Conservation (phyloP, 2,329 filamentous ascomycete species). For the Cladosporium sp. region DNA sequence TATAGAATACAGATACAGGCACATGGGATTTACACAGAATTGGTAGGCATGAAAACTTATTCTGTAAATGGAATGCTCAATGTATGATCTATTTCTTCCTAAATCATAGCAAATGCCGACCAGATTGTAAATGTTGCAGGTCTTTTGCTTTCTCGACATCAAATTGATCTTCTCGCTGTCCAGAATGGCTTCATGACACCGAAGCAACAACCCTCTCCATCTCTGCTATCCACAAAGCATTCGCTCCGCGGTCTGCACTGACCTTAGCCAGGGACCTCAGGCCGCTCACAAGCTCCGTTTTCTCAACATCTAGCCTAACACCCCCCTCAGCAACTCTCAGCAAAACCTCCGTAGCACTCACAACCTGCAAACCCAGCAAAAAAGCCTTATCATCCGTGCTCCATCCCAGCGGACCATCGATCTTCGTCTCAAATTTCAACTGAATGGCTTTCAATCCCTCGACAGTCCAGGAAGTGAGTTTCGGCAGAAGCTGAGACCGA, state of each 20-base stretch:
- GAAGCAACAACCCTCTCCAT: conserved; percentile 30
- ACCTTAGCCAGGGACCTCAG: conserved; percentile 27
- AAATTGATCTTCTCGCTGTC: too few species aligned
- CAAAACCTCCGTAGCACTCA: conserved; percentile 40
- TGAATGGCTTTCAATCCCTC: conserved; percentile 45
- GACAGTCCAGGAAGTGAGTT: conserved; percentile 44
- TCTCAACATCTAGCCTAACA: conserved; percentile 18
- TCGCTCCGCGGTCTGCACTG: conserved; percentile 23
- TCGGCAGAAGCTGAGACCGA: conserved; percentile 19
- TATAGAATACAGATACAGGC: too few species aligned
- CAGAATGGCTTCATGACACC: too few species aligned
- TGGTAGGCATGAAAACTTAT: too few species aligned
- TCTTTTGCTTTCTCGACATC: too few species aligned
- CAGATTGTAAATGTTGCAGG: too few species aligned
- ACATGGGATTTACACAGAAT: too few species aligned
- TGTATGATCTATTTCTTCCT: too few species aligned
- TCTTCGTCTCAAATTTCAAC: conserved; percentile 31
- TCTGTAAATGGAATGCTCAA: too few species aligned
- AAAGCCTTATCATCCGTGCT: conserved; percentile 66
- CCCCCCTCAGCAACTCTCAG: conserved; percentile 23
- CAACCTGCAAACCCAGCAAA: conserved; percentile 48
- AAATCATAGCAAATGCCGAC: too few species aligned
- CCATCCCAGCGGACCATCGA: conserved; percentile 70
- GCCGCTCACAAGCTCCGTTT: conserved; percentile 23
- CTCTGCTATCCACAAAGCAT: conserved; percentile 36